A percentile compares a stretch with the other conserved stretches of the same genome.
Conservation (phyloP, 129 eudicot species). For the Arctium lappa region DNA sequence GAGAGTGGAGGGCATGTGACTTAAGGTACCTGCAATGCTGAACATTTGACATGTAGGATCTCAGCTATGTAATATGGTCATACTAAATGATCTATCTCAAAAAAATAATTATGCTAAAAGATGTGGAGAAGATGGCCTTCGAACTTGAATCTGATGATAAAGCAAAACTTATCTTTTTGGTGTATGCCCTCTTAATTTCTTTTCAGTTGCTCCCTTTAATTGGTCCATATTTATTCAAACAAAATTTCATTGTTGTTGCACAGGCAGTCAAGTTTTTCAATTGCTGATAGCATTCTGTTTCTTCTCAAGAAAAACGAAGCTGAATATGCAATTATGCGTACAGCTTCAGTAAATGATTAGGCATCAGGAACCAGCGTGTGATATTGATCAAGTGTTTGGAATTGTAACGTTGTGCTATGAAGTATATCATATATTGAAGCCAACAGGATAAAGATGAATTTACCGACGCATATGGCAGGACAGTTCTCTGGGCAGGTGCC, state of each 20-base stretch:
- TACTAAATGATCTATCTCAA: no score
- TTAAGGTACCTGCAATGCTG: no score
- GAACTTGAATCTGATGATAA: not conserved
- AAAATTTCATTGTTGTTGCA: not conserved
- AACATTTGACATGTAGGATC: no score
- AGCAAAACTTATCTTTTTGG: not conserved
- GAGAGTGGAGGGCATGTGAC: not conserved
- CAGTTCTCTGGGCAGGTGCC: constrained; percentile 66
- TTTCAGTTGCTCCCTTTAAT: not conserved
- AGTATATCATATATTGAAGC: not conserved
- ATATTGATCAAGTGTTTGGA: not conserved
- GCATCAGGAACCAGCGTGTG: not conserved
- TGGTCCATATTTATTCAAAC: not conserved
- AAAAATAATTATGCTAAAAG: no score
- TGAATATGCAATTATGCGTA: not conserved
- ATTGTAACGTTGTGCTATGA: not conserved
- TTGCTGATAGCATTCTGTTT: not conserved
- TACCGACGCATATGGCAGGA: constrained; percentile 53
- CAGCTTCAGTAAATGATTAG: not conserved
- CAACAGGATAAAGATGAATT: constrained; percentile 54
- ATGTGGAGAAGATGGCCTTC: no score
- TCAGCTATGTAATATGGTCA: no score
- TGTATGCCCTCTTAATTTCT: not conserved
- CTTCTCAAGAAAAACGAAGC: not conserved
- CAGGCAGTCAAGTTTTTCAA: not conserved